Conservation (phyloP, 176 grass and related monocot genomes). For the Typha latifolia region DNA sequence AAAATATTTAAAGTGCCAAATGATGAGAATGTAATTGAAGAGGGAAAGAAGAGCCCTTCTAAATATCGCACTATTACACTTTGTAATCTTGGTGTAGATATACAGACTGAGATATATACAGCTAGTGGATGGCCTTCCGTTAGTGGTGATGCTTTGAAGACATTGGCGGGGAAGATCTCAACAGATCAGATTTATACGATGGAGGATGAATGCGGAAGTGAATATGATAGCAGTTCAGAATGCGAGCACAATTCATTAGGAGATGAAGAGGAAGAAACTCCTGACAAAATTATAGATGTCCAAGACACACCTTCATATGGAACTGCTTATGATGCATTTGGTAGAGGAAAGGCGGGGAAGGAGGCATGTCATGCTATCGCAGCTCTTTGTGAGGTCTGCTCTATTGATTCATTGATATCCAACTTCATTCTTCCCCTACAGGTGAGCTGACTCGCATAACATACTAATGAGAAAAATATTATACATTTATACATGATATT, state of each 20-base stretch:
- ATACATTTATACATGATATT: neutral
- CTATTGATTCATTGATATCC: slow-evolving; percentile 86
- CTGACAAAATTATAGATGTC: neutral
- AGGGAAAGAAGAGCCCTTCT: slow-evolving; percentile 40
- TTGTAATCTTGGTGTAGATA: slow-evolving; percentile 37
- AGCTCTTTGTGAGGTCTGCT: slow-evolving; percentile 79
- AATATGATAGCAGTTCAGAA: slow-evolving; percentile 26
- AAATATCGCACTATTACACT: slow-evolving; percentile 58
- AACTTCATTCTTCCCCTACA: slow-evolving; percentile 95
- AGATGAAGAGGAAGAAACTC: neutral
- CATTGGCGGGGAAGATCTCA: slow-evolving; percentile 60
- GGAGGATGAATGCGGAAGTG: slow-evolving; percentile 15
- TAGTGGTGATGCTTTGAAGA: slow-evolving; percentile 65
- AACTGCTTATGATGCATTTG: slow-evolving; percentile 83
- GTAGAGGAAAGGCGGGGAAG: slow-evolving; percentile 62
- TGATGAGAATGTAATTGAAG: slow-evolving; percentile 34
- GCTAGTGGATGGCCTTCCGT: slow-evolving; percentile 71
- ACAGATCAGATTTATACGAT: slow-evolving; percentile 43
- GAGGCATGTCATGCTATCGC: slow-evolving; percentile 87
- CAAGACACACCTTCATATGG: slow-evolving; percentile 46
- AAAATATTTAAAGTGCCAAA: slow-evolving; percentile 57
- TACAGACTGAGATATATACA: slow-evolving; percentile 44
- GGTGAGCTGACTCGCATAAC: slow-evolving; percentile 32
- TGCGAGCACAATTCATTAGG: neutral
- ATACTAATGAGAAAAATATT: neutral